Base-by-base conservation (phyloP, 495 filamentous ascomycete species). In the Thozetella sp. region DNA sequence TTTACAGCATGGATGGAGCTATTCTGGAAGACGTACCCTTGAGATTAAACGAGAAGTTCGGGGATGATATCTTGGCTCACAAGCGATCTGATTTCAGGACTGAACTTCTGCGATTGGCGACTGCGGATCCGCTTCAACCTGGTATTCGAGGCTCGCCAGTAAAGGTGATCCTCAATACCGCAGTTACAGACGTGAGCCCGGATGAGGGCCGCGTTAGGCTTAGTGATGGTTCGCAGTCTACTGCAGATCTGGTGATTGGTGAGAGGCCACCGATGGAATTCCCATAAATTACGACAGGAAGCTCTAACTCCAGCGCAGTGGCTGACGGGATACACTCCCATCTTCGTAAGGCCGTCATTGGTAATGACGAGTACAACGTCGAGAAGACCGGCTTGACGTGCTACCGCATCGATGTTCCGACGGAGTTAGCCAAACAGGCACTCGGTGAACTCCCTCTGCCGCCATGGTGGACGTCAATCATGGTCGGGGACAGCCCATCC, bases 241-340 rank as follows among this genome's bases (percentile, higher is more conserved):
- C 60, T 17, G 79, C 72, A 12, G 80, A 85, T 61, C 65, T 84
- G 0, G 60, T 85, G 20, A 64, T 85, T 22, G 77, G 79, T 61
- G 55, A 57, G 61, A 25, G 20, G 24, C 43, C 20, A 20, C 26
- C 12, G 12, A n/a, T 0, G 22, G 34, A 40, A 40, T 45, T n/a
- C 23, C n/a, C n/a, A 30, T 23, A 10, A 27, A 34, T 1, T 25
- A 25, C 23, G 22, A 9, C 11, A 26, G 30, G 3, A 40, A 48
- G 57, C 61, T 48, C 54, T 46, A 20, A 48, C 12, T 15, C 27
- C 22, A 13, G 2, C 22, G 25, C 55, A 69, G 67, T 61, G 15
- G 76, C 79, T 19, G 83, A 85, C 63, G 83, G 83, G 0, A 72
- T 84, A 24, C 81, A 81, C 59, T 83, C 79, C 11, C 59, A 63